Base-by-base conservation (phyloP, 306 rosid species). In the Prunus persica region DNA sequence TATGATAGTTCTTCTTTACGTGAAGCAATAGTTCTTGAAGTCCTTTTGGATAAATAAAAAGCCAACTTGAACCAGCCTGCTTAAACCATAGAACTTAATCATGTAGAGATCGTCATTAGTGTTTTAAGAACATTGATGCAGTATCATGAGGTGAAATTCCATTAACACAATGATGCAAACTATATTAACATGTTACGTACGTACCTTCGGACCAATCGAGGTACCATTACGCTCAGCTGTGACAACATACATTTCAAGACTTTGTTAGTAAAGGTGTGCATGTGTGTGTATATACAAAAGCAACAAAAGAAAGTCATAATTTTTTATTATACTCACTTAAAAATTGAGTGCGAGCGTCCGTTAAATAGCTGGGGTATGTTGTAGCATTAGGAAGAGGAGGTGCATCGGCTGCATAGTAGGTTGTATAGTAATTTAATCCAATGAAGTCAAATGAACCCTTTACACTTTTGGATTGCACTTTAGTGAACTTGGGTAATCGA, bases 401-500 rank as follows among this genome's bases (percentile, higher is more conserved):
- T 15, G 56, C 63, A 38, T 85, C 34, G 8, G 78, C 57, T 11
- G 86, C 88, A 71, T 83, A 90, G 1, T 56, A 19, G 18, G 89
- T n/a, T 4, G 85, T 64, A 70, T 90, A 88, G 65, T 88, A 86
- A 66, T 90, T 90, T 3, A 90, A 5, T n/a, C 92, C 90, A 75
- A 90, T 62, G 43, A 88, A 90, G 57, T 89, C 94, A 15, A 82
- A 87, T 25, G 94, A 86, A n/a, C 83, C 91, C 58, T 46, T 82
- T 11, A 91, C 74, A 20, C 68, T 70, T 25, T 79, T 45, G 2
- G 93, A 83, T 76, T 91, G 80, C 54, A 85, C 74, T 81, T 70
- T 4, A 3, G 88, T 81, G 83, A 89, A 88, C 14, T 81, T 85
- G 41, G 88, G 96, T 20, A 92, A 77, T 71, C 86, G 45, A 18